A percentile compares a stretch with the other conserved stretches of the same genome.
Evolutionary conservation across 2,329 filamentous ascomycete genomes (phyloP).

Genomic region (Sphaerulina populicola): DNA sequence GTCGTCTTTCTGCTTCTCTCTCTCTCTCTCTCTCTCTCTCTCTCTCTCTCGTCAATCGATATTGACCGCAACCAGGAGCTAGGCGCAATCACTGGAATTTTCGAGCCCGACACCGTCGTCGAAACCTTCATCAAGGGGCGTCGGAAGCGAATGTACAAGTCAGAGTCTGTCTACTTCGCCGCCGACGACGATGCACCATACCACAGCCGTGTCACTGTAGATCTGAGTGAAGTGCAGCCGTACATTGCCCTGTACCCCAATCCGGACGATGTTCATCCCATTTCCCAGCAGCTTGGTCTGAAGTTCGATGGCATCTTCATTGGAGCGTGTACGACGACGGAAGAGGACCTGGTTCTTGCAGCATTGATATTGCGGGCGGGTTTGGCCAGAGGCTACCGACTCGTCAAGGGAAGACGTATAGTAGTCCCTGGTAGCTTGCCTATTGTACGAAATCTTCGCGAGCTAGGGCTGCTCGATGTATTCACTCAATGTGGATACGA

Average conservation of each 20-base stretch:
- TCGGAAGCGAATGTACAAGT: background rate
- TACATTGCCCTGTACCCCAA: conserved; percentile 7
- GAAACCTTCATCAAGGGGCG: conserved; percentile 2
- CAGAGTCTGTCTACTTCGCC: conserved; percentile 6
- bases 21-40: no score
- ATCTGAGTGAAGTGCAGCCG: conserved; percentile 5
- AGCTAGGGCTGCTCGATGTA: conserved; percentile 5
- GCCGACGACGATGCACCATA: conserved; percentile 7
- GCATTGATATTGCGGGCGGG: conserved; percentile 6
- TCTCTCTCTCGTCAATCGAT: background rate
- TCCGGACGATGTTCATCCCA: conserved; percentile 9
- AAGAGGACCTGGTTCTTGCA: conserved; percentile 13
- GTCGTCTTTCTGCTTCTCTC: background rate
- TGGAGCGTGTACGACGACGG: conserved; percentile 13
- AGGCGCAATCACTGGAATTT: conserved; percentile 11
- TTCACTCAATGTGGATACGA: conserved; percentile 6
- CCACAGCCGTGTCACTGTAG: background rate
- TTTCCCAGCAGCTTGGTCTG: conserved; percentile 5
- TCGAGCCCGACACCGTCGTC: conserved; percentile 5
- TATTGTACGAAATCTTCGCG: conserved; percentile 6
- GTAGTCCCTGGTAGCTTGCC: conserved; percentile 10
- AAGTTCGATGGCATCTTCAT: conserved; percentile 12
- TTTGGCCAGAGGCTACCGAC: background rate
- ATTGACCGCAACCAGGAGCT: background rate
- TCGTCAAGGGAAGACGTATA: conserved; percentile 1